phyloP scores from a whole-genome alignment of 2,329 filamentous ascomycete species.

The Clonostachys chloroleuca region DNA sequence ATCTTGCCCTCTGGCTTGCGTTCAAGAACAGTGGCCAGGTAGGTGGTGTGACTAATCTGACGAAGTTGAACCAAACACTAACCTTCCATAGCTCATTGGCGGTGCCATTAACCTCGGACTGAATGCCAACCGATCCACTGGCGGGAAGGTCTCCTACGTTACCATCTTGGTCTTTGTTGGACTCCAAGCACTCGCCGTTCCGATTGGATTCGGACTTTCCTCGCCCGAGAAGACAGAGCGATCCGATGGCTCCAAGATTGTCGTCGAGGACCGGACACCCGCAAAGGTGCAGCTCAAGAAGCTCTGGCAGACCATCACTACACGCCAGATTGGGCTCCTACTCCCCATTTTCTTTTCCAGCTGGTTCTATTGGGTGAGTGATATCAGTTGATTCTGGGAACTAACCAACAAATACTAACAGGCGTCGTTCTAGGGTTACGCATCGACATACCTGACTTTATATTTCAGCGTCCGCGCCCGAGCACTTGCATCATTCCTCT shows the following conservation, averaged over 20 bases:
- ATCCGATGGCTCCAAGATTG: conserved; percentile 18
- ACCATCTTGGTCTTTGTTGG: conserved; percentile 31
- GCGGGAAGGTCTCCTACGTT: conserved; percentile 6
- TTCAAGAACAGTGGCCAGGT: conserved; percentile 35
- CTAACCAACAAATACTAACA: too few relatives aligned
- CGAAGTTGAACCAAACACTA: neutral
- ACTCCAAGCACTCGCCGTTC: conserved; percentile 38
- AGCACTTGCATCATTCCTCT: conserved; percentile 10
- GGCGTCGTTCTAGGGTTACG: conserved; percentile 1
- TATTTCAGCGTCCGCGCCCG: conserved; percentile 11
- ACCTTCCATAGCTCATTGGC: conserved; percentile 30
- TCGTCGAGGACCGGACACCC: conserved; percentile 3
- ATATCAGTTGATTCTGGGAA: neutral
- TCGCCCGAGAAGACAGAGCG: conserved; percentile 38
- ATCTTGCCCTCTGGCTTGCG: conserved; percentile 33
- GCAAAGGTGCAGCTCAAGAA: conserved; percentile 1
- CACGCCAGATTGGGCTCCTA: conserved; percentile 1
- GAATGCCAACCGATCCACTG: conserved; percentile 29
- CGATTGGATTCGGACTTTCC: conserved; percentile 36
- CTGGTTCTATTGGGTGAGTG: conserved; percentile 7
- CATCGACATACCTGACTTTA: conserved; percentile 8
- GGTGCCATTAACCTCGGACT: conserved; percentile 40
- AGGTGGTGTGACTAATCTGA: conserved; percentile 22
- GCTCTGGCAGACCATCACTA: conserved; percentile 3
- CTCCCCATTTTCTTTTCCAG: conserved; percentile 7